Evolutionary conservation across 305 asterid species (phyloP), one percentile per base, ranked within the genome.

Genomic region (Solanum hybrid): DNA sequence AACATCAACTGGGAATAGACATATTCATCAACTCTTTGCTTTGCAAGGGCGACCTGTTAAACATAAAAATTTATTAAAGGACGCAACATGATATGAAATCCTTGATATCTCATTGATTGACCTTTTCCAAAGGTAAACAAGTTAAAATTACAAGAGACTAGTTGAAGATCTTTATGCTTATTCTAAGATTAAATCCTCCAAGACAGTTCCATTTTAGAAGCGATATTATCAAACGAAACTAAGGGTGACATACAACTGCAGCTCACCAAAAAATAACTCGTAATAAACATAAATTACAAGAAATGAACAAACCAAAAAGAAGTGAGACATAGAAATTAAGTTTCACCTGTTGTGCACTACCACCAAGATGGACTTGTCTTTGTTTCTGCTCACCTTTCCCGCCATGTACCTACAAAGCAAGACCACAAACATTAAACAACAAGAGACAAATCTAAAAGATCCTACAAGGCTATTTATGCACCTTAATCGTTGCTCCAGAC

Each of bases 401-500:
- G 64, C 99, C 99, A 91, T 95, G 88, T 91, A 97, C 99, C 99
- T 97, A 92, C 84, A 86, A 34, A 87, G 89, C 87, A 88, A 71
- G 75, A 84, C 75, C 75, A 20, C 6, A 0, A 51, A 51, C 22
- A 51, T 84, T 84, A 20, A 31, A 29, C 75, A 84, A 42, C 11
- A 86, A 82, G 20, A 51, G 88, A 51, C 10, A 5, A 84, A 46
- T 84, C 42, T 33, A 35, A 64, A 76, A 29, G 76, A 85, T 51
- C 51, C 18, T 33, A 86, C 76, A 36, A 89, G 31, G 84, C n/a
- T 24, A 86, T 35, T 84, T 88, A 67, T 75, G 61, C 91, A 97
- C 99, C 95, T 97, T 96, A 85, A 97, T 94, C 34, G 95, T 94
- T 89, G 99, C 99, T 91, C 99, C 99, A 20, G 98, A 96, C 91